Evolutionary conservation across 257 asterid genomes (phyloP), one percentile per base, ranked within the genome.

Genomic region (Lavandula angustifolia): DNA sequence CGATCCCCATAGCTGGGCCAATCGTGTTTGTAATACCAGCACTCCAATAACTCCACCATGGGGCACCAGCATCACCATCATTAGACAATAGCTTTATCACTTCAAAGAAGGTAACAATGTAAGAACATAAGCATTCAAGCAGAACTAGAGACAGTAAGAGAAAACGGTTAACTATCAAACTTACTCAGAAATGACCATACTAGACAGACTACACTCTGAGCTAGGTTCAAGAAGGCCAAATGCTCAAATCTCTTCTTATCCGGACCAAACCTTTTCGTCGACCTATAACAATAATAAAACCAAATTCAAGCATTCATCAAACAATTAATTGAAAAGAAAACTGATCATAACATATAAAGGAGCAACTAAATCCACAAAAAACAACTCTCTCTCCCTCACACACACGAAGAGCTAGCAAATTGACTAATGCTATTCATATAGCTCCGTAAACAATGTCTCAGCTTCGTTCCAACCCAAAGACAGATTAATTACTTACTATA

Each of bases 1-100:
- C 96, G 60, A 92, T 92, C 67, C 99, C 99, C 99, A 92, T 85
- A 66, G 96, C 99, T 0, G 99, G 99, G 22, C 98, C 98, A 66
- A 92, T 89, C 0, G 98, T 85, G 69, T 92, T 92, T 9, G 96
- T 87, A 43, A 90, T 87, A 59, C 99, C 97, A 76, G 97, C 99
- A 79, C 99, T 87, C 99, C 99, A 92, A 49, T 89, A 89, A 77
- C 90, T 89, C 99, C 97, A 87, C 99, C 95, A 89, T 0, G 99
- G 99, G 74, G 97, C 96, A 56, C 96, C 95, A 8, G 74, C 78
- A 53, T 80, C 71, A 57, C 86, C 85, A 65, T 85, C 87, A 69
- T 78, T 74, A 12, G 96, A 84, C 99, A 97, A 89, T 67, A 92
- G 66, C 78, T 73, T 89, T 46, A 88, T 75, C 98, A 92, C 98